Base-by-base conservation (phyloP, 768 basidiomycete species). In the Cystobasidium tubakii region DNA sequence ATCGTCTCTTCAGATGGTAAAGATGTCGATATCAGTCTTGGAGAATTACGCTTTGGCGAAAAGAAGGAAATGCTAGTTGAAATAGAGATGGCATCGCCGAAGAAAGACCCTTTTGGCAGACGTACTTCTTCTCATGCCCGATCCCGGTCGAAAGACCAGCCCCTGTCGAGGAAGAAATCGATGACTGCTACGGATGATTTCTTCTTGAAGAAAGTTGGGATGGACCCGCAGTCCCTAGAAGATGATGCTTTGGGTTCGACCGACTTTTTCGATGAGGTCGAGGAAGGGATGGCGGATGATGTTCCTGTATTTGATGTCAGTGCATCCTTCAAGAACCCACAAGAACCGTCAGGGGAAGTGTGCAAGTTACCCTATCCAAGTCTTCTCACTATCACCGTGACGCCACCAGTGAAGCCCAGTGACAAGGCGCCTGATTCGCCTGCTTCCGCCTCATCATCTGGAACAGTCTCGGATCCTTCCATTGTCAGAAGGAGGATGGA, bases 11-110 rank as follows among this genome's bases (percentile, higher is more conserved):
- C 88, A n/a, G 91, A 93, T 76, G 96, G 96, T 3, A 88, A 90
- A 79, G 89, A 97, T 79, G 92, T 95, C 57, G 94, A 99, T 80
- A 88, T 98, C 73, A 93, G 97, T 79, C 85, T 98, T 25, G 90
- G 92, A 46, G 95, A 98, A 83, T 83, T 98, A 78, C 85, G 93
- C 70, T 94, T 91, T 79, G 96, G 96, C n/a, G 94, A 98, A 84
- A 86, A 87, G 79, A 91, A 95, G 82, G 96, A 99, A 85, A 92
- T 99, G 87, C 85, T 99, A 25, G 87, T 99, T 75, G 95, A 99
- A 82, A 85, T 95, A 65, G 96, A 99, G 82, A 85, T 96, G 74
- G 90, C 73, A 1, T 73, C 36, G 25, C 77, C 43, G 31, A 43
- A n/a, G 73, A 62, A 2, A 65, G 65, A 27, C 69, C 63, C 34